Evolutionary conservation across 1,284 basidiomycete species (phyloP), one percentile per base, ranked within the genome.

Genomic region (Boletus sp.): DNA sequence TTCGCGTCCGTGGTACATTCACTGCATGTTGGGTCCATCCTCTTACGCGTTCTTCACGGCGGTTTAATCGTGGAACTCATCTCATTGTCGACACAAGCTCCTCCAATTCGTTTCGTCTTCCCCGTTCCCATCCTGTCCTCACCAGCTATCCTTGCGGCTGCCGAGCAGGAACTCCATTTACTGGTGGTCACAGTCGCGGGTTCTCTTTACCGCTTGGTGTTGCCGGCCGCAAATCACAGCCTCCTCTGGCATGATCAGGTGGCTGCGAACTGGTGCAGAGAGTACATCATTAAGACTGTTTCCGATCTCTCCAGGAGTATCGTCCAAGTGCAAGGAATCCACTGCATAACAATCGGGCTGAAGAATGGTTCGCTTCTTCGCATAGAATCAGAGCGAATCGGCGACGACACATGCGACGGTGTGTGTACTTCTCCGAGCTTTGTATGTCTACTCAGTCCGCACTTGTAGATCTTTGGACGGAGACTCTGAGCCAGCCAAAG

Each of bases 61-160:
- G 87, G 86, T 16, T 69, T 84, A 52, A 81, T 88, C 39, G 69
- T 93, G 30, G 90, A 94, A 60, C 79, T 94, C 30, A 65, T 84
- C 26, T 84, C 88, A 2, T 72, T 93, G 36, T 80, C 84, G 1
- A 76, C 75, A 4, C 72, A 80, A 53, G 68, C 81, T 4, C 69
- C 77, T 35, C 81, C 84, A 10, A 72, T 92, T 50, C 82, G 89
- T 44, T 82, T 94, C 59, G 73, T 87, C 53, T 90, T 93, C 56
- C 88, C 91, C 22, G 80, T 84, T 16, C 63, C 75, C n/a, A 69
- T 94, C 32, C 66, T 88, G 8, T 75, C 85, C 17, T 71, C 75
- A 32, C 88, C 89, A 6, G 75, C 80, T 25, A 65, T 92, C 46
- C 74, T 87, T 51, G 62, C 83, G 13, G 82, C 75, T 60, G 72